Percentiles rank a stretch among this genome's conserved stretches.
Conservation (phyloP, 169 alveolate genomes). For the Perkinsus olseni region DNA sequence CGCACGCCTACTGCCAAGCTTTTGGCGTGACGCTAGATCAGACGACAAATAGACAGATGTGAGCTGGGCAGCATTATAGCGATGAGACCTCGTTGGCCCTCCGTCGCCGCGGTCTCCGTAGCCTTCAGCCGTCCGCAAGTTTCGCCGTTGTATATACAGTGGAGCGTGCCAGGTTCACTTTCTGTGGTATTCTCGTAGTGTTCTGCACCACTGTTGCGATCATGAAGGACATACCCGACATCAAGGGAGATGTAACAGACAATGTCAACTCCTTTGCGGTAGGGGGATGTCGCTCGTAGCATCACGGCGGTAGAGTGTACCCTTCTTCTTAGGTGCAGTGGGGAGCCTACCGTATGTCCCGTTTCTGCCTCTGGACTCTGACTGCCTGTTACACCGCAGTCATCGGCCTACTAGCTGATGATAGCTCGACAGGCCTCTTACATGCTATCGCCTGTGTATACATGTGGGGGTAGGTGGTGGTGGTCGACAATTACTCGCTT, state of each 20-base stretch:
- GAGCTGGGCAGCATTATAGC: not conserved
- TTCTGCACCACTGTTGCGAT: not conserved
- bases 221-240: not conserved
- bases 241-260: not conserved
- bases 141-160: too few species aligned
- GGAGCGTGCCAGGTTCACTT: not conserved
- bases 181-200: not conserved
- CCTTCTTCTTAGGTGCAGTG: not conserved
- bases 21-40: not conserved
- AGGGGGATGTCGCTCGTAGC: not conserved
- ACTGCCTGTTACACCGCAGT: not conserved
- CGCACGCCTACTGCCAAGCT: not conserved
- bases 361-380: not conserved
- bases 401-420: not conserved
- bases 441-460: not conserved
- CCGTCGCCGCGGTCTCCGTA: too few species aligned
- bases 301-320: not conserved
- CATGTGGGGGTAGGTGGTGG: not conserved
- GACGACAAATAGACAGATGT: not conserved
- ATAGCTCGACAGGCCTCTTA: not conserved
- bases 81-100: too few species aligned
- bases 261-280: not conserved
- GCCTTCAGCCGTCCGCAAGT: too few species aligned
- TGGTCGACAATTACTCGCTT: not conserved
- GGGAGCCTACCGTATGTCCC: not conserved